phyloP scores from a whole-genome alignment of 2,329 filamentous ascomycete species.

The Cladosporium sp. region DNA sequence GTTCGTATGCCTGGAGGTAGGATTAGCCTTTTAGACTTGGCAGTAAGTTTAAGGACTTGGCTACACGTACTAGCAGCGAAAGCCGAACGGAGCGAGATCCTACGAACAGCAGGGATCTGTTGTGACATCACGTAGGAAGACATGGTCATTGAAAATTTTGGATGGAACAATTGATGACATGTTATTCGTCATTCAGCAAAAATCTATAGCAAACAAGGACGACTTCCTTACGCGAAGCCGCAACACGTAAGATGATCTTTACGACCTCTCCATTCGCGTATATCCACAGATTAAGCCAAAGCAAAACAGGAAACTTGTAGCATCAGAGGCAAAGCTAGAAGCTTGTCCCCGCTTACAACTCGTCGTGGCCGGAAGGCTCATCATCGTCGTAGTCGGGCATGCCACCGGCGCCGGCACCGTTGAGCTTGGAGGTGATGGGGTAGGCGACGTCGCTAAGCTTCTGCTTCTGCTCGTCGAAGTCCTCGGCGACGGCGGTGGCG shows the following conservation, averaged over 20 bases:
- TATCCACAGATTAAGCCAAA: slow-evolving; percentile 14
- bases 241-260: background rate
- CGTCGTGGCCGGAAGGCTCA: slow-evolving; percentile 53
- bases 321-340: background rate
- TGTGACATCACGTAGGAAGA: background rate
- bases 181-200: slow-evolving; percentile 10
- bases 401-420: slow-evolving; percentile 61
- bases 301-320: background rate
- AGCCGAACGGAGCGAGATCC: background rate
- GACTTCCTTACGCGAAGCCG: background rate
- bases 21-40: background rate
- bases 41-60: slow-evolving; percentile 9
- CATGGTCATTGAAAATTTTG: background rate
- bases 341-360: slow-evolving; percentile 41
- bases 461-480: slow-evolving; percentile 99
- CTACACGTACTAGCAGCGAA: background rate
- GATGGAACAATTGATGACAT: background rate
- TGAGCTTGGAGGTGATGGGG: slow-evolving; percentile 98
- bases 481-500: slow-evolving; percentile 79
- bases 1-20: background rate
- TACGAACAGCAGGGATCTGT: background rate
- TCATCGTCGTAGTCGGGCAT: slow-evolving; percentile 66
- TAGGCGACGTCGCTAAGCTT: slow-evolving; percentile 96
- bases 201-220: slow-evolving; percentile 17
- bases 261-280: slow-evolving; percentile 6